These are phyloP conservation scores for Sporothrix mexicana DNA, from an alignment of 2,329 filamentous ascomycete genomes.

Conservation along the genomic window DNA sequence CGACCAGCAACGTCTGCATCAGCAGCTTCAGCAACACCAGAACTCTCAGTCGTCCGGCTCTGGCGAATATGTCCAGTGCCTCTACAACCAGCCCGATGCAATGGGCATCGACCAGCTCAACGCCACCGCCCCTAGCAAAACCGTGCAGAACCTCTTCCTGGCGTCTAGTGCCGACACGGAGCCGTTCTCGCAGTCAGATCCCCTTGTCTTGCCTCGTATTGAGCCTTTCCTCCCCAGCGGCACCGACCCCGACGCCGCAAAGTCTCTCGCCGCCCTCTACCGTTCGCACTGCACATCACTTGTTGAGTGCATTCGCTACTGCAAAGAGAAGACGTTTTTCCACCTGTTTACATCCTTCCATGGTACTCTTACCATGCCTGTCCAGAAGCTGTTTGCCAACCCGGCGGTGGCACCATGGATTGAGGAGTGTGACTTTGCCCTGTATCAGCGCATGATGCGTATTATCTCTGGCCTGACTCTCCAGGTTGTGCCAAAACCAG, in stretches of 20 bases:
- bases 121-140: constrained; percentile 62
- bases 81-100: constrained; percentile 66
- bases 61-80: constrained; percentile 51
- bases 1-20: constrained; percentile 25
- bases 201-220: constrained; percentile 83
- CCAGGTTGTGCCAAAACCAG: constrained; percentile 86
- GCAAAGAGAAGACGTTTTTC: constrained; percentile 96
- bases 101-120: constrained; percentile 64
- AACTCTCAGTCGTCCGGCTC: background rate
- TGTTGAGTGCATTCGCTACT: constrained; percentile 93
- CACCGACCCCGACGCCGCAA: constrained; percentile 85
- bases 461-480: constrained; percentile 88
- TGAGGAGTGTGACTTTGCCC: constrained; percentile 89
- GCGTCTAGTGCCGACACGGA: constrained; percentile 60
- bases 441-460: constrained; percentile 96
- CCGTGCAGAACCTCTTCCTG: constrained; percentile 65
- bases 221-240: constrained; percentile 77
- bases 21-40: constrained; percentile 23
- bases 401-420: constrained; percentile 88
- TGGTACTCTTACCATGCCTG: constrained; percentile 93
- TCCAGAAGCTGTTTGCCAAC: constrained; percentile 88
- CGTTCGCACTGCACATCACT: constrained; percentile 94
- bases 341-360: constrained; percentile 94
- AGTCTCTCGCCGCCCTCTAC: constrained; percentile 85
- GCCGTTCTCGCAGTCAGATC: constrained; percentile 66